A percentile compares a stretch with the other conserved stretches of the same genome.
phyloP scores from a whole-genome alignment of 805 yeast species.

The Candida morakotiae region DNA sequence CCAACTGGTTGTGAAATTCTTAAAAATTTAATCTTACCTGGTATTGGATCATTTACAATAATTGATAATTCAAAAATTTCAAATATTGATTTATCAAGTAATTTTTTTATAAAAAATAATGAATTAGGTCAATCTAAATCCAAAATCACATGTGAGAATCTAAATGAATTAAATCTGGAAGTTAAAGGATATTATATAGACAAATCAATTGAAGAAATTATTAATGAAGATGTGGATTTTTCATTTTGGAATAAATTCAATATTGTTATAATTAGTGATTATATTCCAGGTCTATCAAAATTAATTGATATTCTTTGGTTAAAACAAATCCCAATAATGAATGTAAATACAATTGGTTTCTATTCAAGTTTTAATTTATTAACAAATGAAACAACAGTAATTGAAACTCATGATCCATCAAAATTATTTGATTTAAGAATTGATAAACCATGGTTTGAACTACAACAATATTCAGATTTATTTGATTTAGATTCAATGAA shows the following conservation, averaged over 20 bases:
- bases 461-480: slow-evolving; percentile 46
- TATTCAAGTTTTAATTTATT: slow-evolving; percentile 57
- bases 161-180: slow-evolving; percentile 61
- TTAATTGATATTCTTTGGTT: slow-evolving; percentile 39
- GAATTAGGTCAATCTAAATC: slow-evolving; percentile 44
- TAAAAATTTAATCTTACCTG: slow-evolving; percentile 76
- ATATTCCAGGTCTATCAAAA: slow-evolving; percentile 17
- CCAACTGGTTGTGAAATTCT: slow-evolving; percentile 61
- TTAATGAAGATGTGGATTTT: slow-evolving; percentile 8
- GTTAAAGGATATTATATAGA: slow-evolving; percentile 34
- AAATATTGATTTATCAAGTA: slow-evolving; percentile 45
- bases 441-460: slow-evolving; percentile 69
- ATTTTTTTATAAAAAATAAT: slow-evolving; percentile 54
- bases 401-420: slow-evolving; percentile 71
- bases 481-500: slow-evolving; percentile 46
- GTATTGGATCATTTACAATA: slow-evolving; percentile 61
- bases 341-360: slow-evolving; percentile 54
- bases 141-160: slow-evolving; percentile 29
- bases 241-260: slow-evolving; percentile 47
- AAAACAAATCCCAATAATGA: slow-evolving; percentile 50
- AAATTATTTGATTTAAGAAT: slow-evolving; percentile 63
- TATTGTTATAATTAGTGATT: slow-evolving; percentile 43
- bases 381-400: slow-evolving; percentile 55
- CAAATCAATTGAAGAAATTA: slow-evolving; percentile 11
- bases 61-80: slow-evolving; percentile 44